These are phyloP conservation scores for Aspergillus clavatus DNA, from an alignment of 2,329 filamentous ascomycete genomes.

Conservation along the genomic window DNA sequence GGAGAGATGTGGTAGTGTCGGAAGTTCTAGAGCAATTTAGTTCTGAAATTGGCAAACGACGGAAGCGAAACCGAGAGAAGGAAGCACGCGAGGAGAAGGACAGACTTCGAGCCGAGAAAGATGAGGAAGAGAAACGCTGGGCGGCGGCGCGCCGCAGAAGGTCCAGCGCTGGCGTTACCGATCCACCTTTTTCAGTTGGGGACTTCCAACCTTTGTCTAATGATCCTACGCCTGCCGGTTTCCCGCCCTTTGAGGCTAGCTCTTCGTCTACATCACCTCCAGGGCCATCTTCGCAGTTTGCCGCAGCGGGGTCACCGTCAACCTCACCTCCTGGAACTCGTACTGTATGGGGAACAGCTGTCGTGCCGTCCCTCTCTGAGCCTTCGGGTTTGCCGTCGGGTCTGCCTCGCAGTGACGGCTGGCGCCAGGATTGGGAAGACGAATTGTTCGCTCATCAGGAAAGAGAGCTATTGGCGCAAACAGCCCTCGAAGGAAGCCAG, in stretches of 20 bases:
- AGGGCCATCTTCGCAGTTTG: conserved; percentile 40
- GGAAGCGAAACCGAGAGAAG: conserved; percentile 76
- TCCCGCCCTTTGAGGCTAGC: conserved; percentile 25
- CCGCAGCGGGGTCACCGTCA: conserved; percentile 66
- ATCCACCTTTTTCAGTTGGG: conserved; percentile 51
- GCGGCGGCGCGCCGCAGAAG: conserved; percentile 62
- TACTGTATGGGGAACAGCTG: conserved; percentile 90
- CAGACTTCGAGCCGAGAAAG: conserved; percentile 71
- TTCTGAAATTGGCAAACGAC: conserved; percentile 69
- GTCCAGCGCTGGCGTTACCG: conserved; percentile 44
- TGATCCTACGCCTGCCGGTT: conserved; percentile 19
- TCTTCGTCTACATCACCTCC: conserved; percentile 41
- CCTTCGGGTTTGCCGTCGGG: conserved; percentile 42
- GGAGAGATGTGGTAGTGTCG: conserved; percentile 78
- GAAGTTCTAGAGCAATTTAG: conserved; percentile 71
- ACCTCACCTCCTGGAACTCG: conserved; percentile 70
- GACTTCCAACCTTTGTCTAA: conserved; percentile 62
- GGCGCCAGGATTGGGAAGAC: conserved; percentile 78
- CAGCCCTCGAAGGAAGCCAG: conserved; percentile 31
- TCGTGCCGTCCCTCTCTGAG: conserved; percentile 56
- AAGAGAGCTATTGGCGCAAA: conserved; percentile 45
- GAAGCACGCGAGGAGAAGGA: conserved; percentile 82
- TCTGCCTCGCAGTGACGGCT: conserved; percentile 64
- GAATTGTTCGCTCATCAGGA: conserved; percentile 64
- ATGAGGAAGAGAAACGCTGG: conserved; percentile 66